A percentile compares a stretch with the other conserved stretches of the same genome.
Conservation (phyloP, 1,284 basidiomycete species). For the Sutorius eximius region DNA sequence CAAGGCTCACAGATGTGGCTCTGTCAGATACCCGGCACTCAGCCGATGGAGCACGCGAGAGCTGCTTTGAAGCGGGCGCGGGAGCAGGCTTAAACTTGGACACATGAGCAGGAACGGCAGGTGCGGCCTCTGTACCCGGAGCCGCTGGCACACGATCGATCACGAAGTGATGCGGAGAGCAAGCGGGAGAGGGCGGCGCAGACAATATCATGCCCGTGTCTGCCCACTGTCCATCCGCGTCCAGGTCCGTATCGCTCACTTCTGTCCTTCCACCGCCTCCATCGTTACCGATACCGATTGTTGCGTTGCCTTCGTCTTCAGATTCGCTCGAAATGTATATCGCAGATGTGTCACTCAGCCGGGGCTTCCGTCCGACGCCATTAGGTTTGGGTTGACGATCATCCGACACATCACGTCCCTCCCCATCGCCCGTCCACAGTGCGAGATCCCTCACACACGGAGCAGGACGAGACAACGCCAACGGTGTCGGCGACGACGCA, state of each 20-base stretch:
- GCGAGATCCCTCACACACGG: background rate
- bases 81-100: slow-evolving; percentile 27
- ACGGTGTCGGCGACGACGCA: slow-evolving; percentile 18
- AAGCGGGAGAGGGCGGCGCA: slow-evolving; percentile 19
- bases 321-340: slow-evolving; percentile 37
- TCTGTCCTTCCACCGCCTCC: background rate
- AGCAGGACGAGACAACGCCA: background rate
- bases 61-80: background rate
- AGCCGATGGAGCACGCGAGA: background rate
- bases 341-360: slow-evolving; percentile 19
- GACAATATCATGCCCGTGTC: slow-evolving; percentile 31
- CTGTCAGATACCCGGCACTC: background rate
- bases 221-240: slow-evolving; percentile 14
- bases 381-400: background rate
- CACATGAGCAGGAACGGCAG: slow-evolving; percentile 1
- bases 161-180: background rate
- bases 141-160: background rate
- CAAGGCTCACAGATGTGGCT: background rate
- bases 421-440: background rate
- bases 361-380: background rate
- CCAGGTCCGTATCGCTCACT: slow-evolving; percentile 8
- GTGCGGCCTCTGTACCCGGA: background rate
- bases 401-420: background rate
- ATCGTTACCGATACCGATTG: background rate
- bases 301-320: slow-evolving; percentile 18